Evolutionary conservation across 2,329 filamentous ascomycete genomes (phyloP).

Genomic region (Exophiala xenobiotica): DNA sequence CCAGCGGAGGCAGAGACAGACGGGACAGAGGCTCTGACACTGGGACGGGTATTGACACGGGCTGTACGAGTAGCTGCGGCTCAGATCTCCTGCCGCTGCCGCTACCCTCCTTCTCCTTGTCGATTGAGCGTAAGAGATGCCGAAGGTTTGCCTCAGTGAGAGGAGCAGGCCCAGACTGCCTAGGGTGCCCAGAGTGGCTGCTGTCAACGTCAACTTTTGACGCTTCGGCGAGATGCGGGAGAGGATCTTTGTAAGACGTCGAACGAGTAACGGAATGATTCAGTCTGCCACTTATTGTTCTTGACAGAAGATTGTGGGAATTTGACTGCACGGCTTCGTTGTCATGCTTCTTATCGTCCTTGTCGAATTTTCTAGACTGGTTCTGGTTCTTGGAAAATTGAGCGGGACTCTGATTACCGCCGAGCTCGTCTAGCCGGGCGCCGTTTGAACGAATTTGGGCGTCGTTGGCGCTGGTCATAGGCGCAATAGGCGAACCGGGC

Average conservation of each 20-base stretch:
- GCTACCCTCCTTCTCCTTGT: background rate
- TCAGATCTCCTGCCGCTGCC: constrained; percentile 3
- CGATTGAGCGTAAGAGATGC: constrained; percentile 21
- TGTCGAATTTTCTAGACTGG: constrained; percentile 11
- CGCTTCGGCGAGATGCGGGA: constrained; percentile 24
- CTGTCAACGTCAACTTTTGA: too few species aligned
- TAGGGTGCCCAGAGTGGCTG: too few species aligned
- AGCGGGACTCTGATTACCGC: constrained; percentile 3
- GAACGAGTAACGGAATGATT: constrained; percentile 18
- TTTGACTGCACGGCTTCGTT: background rate
- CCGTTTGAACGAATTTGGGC: constrained; percentile 2
- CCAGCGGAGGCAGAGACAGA: constrained; percentile 13
- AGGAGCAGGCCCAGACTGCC: constrained; percentile 7
- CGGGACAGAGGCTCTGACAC: constrained; percentile 8
- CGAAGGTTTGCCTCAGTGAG: constrained; percentile 30
- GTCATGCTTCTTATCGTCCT: constrained; percentile 13
- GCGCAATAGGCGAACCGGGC: constrained; percentile 9
- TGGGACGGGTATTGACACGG: background rate
- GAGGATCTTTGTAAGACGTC: constrained; percentile 26
- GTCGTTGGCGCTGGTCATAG: constrained; percentile 3
- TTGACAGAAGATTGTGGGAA: background rate
- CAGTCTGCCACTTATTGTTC: constrained; percentile 18
- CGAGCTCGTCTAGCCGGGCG: background rate
- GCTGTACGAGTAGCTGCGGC: background rate
- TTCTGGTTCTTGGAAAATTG: background rate